These are phyloP conservation scores for Dissophora globulifera DNA, from an alignment of 192 early-diverging fungal species.

Conservation along the genomic window DNA sequence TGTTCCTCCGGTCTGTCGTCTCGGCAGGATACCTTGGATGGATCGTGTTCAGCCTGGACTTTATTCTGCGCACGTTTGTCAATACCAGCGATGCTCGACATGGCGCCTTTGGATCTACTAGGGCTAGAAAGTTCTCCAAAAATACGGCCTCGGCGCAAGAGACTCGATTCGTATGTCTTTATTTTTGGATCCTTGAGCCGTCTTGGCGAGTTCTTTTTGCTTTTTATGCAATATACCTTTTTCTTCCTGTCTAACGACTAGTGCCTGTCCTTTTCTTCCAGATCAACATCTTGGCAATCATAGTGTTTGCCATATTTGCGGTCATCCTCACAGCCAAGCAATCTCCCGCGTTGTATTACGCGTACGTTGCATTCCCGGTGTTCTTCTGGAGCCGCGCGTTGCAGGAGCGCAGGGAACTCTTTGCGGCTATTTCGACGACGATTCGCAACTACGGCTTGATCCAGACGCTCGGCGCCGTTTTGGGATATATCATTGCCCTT, in stretches of 20 bases:
- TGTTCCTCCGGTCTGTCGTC: slow-evolving; percentile 86
- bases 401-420: slow-evolving; percentile 44
- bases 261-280: too few relatives aligned
- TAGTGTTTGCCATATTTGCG: slow-evolving; percentile 57
- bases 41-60: slow-evolving; percentile 86
- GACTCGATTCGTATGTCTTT: neutral
- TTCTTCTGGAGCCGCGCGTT: slow-evolving; percentile 84
- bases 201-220: too few relatives aligned
- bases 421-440: slow-evolving; percentile 24
- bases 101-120: slow-evolving; percentile 22
- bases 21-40: slow-evolving; percentile 90
- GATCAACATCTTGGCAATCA: slow-evolving; percentile 53
- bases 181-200: neutral
- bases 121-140: neutral
- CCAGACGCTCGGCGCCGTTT: slow-evolving; percentile 47
- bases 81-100: slow-evolving; percentile 35
- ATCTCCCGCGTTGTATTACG: slow-evolving; percentile 88
- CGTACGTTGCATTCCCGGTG: slow-evolving; percentile 85
- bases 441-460: slow-evolving; percentile 28
- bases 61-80: slow-evolving; percentile 78
- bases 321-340: slow-evolving; percentile 78
- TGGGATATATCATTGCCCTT: slow-evolving; percentile 71
- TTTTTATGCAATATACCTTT: too few relatives aligned
- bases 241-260: too few relatives aligned
- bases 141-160: slow-evolving; percentile 19